Evolutionary conservation across 495 filamentous ascomycete genomes (phyloP).

Genomic region (Talaromyces adpressus): DNA sequence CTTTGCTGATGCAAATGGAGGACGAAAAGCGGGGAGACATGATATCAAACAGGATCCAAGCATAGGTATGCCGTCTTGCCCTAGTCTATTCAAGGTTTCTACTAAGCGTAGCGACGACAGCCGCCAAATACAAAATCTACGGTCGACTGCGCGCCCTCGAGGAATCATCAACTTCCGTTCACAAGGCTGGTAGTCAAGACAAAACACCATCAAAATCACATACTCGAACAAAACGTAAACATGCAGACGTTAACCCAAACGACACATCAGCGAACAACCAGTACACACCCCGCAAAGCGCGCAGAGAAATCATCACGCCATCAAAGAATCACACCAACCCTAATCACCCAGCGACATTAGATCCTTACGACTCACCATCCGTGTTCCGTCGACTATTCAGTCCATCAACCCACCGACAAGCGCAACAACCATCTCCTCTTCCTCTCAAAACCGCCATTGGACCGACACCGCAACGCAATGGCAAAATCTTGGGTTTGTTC

Average conservation of each 20-base stretch:
- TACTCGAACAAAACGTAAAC: slow-evolving; percentile 38
- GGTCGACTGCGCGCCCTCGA: slow-evolving; percentile 59
- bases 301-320: slow-evolving; percentile 35
- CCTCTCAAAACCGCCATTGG: slow-evolving; percentile 51
- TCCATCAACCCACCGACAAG: slow-evolving; percentile 42
- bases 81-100: too few species aligned
- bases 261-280: background rate
- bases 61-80: slow-evolving; percentile 53
- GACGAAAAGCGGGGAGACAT: slow-evolving; percentile 69
- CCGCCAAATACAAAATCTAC: slow-evolving; percentile 89
- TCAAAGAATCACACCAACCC: slow-evolving; percentile 26
- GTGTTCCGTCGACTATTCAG: slow-evolving; percentile 53
- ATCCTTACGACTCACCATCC: slow-evolving; percentile 54
- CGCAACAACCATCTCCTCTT: slow-evolving; percentile 21
- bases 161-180: slow-evolving; percentile 10
- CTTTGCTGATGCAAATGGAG: slow-evolving; percentile 62
- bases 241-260: background rate
- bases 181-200: background rate
- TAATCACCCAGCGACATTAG: slow-evolving; percentile 38
- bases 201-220: slow-evolving; percentile 5
- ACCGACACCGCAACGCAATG: slow-evolving; percentile 88
- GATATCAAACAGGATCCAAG: slow-evolving; percentile 81
- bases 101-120: slow-evolving; percentile 29
- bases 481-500: slow-evolving; percentile 82
- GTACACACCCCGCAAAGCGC: slow-evolving; percentile 25